Percentiles rank a stretch among this genome's conserved stretches.
These are phyloP conservation scores for Populus simonii DNA, from an alignment of 345 rosid genomes.

Conservation along the genomic window DNA sequence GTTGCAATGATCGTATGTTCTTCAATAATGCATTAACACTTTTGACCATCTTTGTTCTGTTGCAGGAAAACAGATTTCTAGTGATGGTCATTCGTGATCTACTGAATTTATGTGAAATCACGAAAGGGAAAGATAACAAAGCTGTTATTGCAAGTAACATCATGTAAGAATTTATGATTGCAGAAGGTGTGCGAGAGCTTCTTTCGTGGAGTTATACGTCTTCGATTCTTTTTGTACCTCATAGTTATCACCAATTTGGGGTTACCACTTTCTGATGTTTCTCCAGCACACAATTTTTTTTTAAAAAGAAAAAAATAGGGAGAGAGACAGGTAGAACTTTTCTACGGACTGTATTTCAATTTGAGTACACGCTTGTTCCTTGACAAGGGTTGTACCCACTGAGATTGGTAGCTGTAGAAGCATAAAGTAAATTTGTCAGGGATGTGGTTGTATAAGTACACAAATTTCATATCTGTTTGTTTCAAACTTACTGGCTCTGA, in stretches of 20 bases:
- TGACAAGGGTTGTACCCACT: background rate
- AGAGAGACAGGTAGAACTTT: background rate
- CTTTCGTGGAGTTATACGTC: background rate
- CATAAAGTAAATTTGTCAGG: background rate
- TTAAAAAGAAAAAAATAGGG: background rate
- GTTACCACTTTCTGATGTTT: background rate
- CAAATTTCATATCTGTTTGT: background rate
- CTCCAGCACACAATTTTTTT: background rate
- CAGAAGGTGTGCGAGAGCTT: background rate
- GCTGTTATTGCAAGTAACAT: slow-evolving; percentile 99
- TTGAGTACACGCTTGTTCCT: background rate
- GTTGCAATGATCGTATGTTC: background rate
- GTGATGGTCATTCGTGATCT: slow-evolving; percentile 98
- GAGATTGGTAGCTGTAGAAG: background rate
- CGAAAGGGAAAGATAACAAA: slow-evolving; percentile 96
- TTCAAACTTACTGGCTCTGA: slow-evolving; percentile 18
- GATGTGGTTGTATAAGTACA: background rate
- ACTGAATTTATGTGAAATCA: slow-evolving; percentile 92
- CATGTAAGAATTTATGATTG: slow-evolving; percentile 56
- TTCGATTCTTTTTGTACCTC: background rate
- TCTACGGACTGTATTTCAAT: background rate
- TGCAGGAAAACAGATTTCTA: slow-evolving; percentile 96
- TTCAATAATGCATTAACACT: background rate
- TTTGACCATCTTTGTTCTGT: slow-evolving; percentile 7
- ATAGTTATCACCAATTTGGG: background rate